phyloP scores from a whole-genome alignment of 1,284 basidiomycete species.

The Tylopilus sp. region DNA sequence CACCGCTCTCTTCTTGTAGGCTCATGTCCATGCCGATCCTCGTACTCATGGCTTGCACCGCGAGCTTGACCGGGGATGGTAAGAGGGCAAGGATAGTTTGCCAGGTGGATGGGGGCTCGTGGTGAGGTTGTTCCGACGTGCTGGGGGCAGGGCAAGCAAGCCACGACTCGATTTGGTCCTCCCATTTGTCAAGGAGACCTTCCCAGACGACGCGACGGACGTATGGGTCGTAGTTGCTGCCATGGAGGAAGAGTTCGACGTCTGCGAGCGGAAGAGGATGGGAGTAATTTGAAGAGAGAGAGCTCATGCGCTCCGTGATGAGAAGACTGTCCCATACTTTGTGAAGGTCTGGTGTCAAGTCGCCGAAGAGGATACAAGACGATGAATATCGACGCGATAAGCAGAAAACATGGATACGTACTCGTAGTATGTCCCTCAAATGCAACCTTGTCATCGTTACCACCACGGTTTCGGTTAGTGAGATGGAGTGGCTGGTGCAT shows the following conservation, averaged over 20 bases:
- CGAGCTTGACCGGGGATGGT: neutral
- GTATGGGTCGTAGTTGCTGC: conserved; percentile 90
- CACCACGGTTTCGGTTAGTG: conserved; percentile 86
- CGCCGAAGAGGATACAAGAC: neutral
- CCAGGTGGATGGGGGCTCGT: conserved; percentile 19
- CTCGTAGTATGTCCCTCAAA: conserved; percentile 79
- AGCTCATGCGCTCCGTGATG: conserved; percentile 84
- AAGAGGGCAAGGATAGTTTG: conserved; percentile 43
- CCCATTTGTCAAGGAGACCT: conserved; percentile 78
- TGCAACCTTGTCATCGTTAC: conserved; percentile 79
- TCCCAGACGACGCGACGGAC: conserved; percentile 90
- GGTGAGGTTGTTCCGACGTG: conserved; percentile 9
- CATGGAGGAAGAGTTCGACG: conserved; percentile 81
- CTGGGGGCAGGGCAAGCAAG: conserved; percentile 65
- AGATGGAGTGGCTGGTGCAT: conserved; percentile 94
- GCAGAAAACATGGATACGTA: conserved; percentile 44
- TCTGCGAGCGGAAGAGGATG: conserved; percentile 69
- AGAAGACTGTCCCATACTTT: conserved; percentile 88
- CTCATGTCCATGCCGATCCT: neutral
- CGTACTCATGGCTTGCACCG: neutral
- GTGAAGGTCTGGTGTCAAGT: conserved; percentile 71
- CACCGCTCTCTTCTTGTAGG: conserved; percentile 5
- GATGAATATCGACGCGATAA: neutral
- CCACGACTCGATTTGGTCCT: conserved; percentile 70
- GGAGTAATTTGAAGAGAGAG: conserved; percentile 81